A percentile compares a stretch with the other conserved stretches of the same genome.
Evolutionary conservation across 2,329 filamentous ascomycete species (phyloP).

Genomic region (Alternaria angustiovoidea): DNA sequence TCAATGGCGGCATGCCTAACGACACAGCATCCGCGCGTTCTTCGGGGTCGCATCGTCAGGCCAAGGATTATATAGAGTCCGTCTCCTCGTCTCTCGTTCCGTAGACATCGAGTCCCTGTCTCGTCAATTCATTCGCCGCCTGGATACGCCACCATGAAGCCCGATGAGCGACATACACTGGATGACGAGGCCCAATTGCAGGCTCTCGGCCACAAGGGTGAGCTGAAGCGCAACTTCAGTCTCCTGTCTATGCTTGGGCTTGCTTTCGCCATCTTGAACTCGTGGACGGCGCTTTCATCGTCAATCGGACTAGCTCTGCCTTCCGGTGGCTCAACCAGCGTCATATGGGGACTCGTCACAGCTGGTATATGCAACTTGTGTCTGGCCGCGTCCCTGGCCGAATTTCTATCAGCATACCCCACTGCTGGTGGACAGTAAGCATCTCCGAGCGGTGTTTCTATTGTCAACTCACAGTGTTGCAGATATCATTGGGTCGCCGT

Average conservation of each 20-base stretch:
- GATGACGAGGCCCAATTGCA: conserved; percentile 49
- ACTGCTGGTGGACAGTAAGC: conserved; percentile 52
- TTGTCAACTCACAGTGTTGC: conserved; percentile 47
- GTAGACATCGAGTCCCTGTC: neutral
- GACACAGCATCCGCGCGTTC: neutral
- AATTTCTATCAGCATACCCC: conserved; percentile 73
- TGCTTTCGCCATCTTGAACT: conserved; percentile 70
- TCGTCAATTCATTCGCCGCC: neutral
- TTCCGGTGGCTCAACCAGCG: conserved; percentile 73
- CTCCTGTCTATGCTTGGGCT: conserved; percentile 68
- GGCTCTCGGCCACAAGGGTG: conserved; percentile 64
- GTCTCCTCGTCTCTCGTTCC: neutral
- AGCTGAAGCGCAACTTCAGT: conserved; percentile 66
- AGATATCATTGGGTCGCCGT: conserved; percentile 75
- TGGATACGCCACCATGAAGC: conserved; percentile 28
- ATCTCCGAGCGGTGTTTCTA: neutral
- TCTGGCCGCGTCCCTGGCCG: conserved; percentile 72
- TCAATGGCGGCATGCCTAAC: conserved; percentile 15
- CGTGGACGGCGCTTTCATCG: conserved; percentile 68
- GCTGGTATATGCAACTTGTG: conserved; percentile 71
- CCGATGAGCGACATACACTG: conserved; percentile 24
- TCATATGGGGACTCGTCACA: conserved; percentile 73
- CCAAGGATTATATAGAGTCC: neutral
- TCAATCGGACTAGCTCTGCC: conserved; percentile 70
- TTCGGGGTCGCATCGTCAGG: neutral